Percentiles rank a stretch among this genome's conserved stretches.
phyloP scores from a whole-genome alignment of 495 filamentous ascomycete species.

The Ramalina intermedia region DNA sequence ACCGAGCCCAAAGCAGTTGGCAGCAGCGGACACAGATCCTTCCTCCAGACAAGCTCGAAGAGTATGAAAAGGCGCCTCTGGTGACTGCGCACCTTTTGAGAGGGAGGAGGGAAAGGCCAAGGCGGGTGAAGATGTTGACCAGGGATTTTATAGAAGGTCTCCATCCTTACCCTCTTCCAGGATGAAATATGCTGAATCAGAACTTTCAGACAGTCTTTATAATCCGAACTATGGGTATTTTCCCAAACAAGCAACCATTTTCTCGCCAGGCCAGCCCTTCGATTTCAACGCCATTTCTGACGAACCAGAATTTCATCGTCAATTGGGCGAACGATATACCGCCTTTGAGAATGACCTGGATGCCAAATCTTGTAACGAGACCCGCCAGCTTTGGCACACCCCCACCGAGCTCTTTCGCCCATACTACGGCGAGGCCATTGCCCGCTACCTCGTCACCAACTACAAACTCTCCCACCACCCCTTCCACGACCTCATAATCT shows the following conservation, averaged over 20 bases:
- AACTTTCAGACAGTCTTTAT: constrained; percentile 68
- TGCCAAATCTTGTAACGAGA: constrained; percentile 46
- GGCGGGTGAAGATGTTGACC: constrained; percentile 87
- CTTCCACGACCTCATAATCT: constrained; percentile 94
- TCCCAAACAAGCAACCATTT: constrained; percentile 92
- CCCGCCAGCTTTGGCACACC: constrained; percentile 94
- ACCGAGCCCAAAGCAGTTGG: constrained; percentile 46
- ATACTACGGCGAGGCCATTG: constrained; percentile 93
- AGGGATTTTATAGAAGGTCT: constrained; percentile 94
- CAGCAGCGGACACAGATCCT: constrained; percentile 62
- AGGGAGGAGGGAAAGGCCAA: constrained; percentile 56
- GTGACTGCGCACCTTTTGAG: constrained; percentile 71
- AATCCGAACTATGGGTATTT: constrained; percentile 98
- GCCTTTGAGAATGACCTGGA: constrained; percentile 86
- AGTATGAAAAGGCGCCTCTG: constrained; percentile 65
- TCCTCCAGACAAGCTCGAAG: constrained; percentile 58
- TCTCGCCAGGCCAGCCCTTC: constrained; percentile 86
- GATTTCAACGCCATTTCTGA: constrained; percentile 67
- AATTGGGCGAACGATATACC: constrained; percentile 65
- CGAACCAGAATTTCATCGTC: constrained; percentile 64
- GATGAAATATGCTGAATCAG: neutral
- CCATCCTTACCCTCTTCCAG: constrained; percentile 8
- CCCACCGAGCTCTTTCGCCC: constrained; percentile 94
- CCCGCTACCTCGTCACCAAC: constrained; percentile 83
- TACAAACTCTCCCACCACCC: constrained; percentile 90